Percentiles rank a stretch among this genome's conserved stretches.
Conservation (phyloP, 2,329 filamentous ascomycete genomes). For the Diaporthe caulivora region DNA sequence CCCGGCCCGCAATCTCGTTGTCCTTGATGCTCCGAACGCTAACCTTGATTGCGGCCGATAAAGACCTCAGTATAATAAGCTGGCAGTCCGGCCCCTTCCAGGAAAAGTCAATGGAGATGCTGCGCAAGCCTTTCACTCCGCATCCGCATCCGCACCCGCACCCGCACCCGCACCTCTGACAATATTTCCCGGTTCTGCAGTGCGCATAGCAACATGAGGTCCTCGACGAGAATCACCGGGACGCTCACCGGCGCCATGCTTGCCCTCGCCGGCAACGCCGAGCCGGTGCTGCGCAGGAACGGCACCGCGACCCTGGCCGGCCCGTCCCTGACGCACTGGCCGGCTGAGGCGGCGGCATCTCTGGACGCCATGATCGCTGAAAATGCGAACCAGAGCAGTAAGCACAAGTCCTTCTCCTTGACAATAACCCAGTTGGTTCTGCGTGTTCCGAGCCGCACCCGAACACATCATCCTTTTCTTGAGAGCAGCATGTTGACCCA, state of each 20-base stretch:
- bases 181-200: background rate
- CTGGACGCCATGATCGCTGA: constrained; percentile 53
- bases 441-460: background rate
- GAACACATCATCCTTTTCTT: background rate
- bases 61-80: constrained; percentile 10
- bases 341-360: constrained; percentile 49
- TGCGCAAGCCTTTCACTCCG: background rate
- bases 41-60: constrained; percentile 11
- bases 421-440: background rate
- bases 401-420: background rate
- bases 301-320: constrained; percentile 33
- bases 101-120: background rate
- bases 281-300: constrained; percentile 11
- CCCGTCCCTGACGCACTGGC: constrained; percentile 51
- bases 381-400: constrained; percentile 51
- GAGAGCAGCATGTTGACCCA: background rate
- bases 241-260: constrained; percentile 26
- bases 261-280: constrained; percentile 21
- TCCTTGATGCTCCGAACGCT: constrained; percentile 8
- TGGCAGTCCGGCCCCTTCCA: background rate
- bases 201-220: constrained; percentile 8
- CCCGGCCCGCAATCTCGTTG: constrained; percentile 29
- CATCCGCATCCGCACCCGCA: background rate
- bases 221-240: constrained; percentile 14
- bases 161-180: constrained; percentile 4